Evolutionary conservation across 306 rosid genomes (phyloP).

Genomic region (Parietaria judaica): DNA sequence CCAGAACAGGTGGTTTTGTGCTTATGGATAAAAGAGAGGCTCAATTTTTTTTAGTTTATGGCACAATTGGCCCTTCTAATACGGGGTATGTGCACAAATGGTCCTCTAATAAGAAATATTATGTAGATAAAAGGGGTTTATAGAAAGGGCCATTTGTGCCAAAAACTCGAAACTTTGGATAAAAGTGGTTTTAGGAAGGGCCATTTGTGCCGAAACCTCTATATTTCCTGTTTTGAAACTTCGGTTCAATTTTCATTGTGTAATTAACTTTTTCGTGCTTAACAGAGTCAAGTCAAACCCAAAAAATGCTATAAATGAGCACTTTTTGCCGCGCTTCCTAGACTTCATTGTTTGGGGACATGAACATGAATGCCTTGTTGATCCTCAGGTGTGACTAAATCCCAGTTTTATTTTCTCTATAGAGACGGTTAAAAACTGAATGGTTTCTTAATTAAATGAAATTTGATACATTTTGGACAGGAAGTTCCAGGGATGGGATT

Average conservation of each 20-base stretch:
- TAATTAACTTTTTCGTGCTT: constrained; percentile 6
- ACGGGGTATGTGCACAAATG: constrained; percentile 4
- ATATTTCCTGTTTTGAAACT: background rate
- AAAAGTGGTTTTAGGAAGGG: no score
- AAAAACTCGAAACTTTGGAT: no score
- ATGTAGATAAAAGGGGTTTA: no score
- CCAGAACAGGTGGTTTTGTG: constrained; percentile 74
- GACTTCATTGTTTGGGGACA: constrained; percentile 99
- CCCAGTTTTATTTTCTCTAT: no score
- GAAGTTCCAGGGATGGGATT: constrained; percentile 99
- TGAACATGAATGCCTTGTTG: constrained; percentile 94
- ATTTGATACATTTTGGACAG: constrained; percentile 40
- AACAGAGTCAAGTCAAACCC: constrained; percentile 96
- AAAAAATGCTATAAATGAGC: constrained; percentile 97
- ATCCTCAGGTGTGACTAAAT: constrained; percentile 61
- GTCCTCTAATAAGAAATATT: background rate
- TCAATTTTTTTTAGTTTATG: no score
- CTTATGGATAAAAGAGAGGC: background rate
- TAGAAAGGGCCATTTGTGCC: no score
- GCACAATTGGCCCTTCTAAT: no score
- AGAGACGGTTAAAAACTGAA: background rate
- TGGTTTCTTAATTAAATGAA: constrained; percentile 12
- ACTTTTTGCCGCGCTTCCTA: constrained; percentile 82
- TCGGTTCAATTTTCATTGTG: background rate
- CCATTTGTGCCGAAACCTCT: no score